phyloP scores from a whole-genome alignment of 345 rosid species.

The Acer campestre region DNA sequence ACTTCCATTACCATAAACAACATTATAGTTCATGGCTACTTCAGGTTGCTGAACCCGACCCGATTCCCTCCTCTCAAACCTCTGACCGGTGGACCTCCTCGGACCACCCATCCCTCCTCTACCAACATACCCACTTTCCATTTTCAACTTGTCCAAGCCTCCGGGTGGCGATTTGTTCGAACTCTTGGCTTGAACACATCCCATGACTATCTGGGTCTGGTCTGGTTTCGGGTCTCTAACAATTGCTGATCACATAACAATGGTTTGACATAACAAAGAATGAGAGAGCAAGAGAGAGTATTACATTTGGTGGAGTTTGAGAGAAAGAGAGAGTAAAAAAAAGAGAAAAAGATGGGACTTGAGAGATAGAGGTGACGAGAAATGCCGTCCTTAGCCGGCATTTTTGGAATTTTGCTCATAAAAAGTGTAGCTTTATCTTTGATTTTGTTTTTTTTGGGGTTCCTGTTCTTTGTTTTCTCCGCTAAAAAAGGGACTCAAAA shows the following conservation, averaged over 20 bases:
- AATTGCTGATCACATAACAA: neutral
- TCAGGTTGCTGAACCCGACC: conserved; percentile 23
- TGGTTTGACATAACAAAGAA: conserved; percentile 4
- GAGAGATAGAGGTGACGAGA: conserved; percentile 12
- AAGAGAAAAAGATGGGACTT: conserved; percentile 14
- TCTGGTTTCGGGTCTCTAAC: neutral
- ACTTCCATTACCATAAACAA: conserved; percentile 19
- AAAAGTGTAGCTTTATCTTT: conserved; percentile 6
- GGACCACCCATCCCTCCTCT: conserved; percentile 18
- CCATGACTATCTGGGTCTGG: conserved; percentile 39
- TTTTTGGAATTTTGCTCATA: conserved; percentile 15
- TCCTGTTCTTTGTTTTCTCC: conserved; percentile 28
- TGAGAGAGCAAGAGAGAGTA: conserved; percentile 8
- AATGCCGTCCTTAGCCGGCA: conserved; percentile 59
- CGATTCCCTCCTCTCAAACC: conserved; percentile 22
- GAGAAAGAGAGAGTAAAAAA: conserved; percentile 2
- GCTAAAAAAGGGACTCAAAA: conserved; percentile 13
- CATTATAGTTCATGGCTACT: conserved; percentile 15
- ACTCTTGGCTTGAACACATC: conserved; percentile 52
- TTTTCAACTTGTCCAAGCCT: conserved; percentile 46
- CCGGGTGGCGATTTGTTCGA: conserved; percentile 35
- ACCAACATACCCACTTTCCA: conserved; percentile 45
- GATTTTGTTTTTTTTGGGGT: neutral
- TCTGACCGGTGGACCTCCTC: conserved; percentile 52
- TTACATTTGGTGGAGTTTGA: conserved; percentile 30